Evolutionary conservation across 495 filamentous ascomycete genomes (phyloP).

Genomic region (Penicillium atrosanguineum): DNA sequence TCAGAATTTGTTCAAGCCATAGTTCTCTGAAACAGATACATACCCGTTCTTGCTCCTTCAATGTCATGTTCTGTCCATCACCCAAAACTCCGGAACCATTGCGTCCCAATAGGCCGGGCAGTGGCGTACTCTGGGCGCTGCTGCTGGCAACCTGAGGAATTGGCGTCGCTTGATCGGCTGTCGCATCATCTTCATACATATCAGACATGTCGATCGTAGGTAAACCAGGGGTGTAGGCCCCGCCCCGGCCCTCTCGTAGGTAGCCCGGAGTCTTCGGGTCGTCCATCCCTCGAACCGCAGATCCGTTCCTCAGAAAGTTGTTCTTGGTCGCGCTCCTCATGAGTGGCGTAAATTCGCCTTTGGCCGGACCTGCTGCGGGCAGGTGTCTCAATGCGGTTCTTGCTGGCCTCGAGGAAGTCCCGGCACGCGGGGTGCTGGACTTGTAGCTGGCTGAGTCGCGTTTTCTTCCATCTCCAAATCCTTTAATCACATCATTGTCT

Average conservation of each 20-base stretch:
- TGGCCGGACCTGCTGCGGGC: conserved; percentile 55
- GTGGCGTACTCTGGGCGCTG: conserved; percentile 76
- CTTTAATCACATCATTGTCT: conserved; percentile 67
- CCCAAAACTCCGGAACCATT: conserved; percentile 62
- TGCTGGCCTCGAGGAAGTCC: conserved; percentile 43
- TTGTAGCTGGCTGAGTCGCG: conserved; percentile 49
- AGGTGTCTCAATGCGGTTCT: conserved; percentile 62
- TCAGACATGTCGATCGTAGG: conserved; percentile 59
- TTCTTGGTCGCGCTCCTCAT: conserved; percentile 87
- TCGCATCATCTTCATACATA: conserved; percentile 64
- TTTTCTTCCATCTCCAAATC: conserved; percentile 58
- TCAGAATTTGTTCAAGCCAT: conserved; percentile 10
- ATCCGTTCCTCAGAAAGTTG: conserved; percentile 59
- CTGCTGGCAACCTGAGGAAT: conserved; percentile 71
- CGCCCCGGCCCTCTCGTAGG: conserved; percentile 56
- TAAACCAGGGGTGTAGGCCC: conserved; percentile 61
- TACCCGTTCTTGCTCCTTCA: conserved; percentile 92
- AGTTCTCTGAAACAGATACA: conserved; percentile 6
- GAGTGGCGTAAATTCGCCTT: conserved; percentile 87
- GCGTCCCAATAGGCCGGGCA: conserved; percentile 62
- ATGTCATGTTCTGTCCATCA: conserved; percentile 72
- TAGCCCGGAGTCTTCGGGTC: conserved; percentile 68
- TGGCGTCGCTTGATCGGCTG: conserved; percentile 57
- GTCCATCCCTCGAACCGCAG: conserved; percentile 51
- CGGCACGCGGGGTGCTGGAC: conserved; percentile 67